Evolutionary conservation across 2,329 filamentous ascomycete species (phyloP), one percentile per base, ranked within the genome.

Genomic region (Colletotrichum sublineola): DNA sequence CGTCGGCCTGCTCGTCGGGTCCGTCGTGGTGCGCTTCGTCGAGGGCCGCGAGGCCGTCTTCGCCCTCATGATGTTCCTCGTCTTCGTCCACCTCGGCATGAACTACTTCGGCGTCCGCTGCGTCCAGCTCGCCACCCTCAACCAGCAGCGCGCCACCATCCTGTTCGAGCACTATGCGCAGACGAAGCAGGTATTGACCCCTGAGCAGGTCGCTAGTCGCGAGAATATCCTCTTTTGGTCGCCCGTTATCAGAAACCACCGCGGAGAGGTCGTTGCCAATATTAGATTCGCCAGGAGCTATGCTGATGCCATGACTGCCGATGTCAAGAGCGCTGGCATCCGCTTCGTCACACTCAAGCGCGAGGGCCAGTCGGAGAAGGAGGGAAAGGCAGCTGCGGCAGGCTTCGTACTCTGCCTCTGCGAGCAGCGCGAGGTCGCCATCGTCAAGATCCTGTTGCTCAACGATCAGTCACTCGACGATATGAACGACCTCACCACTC

Each of bases 71-170:
- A 82, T 95, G 0, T 74, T 89, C 3, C 88, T 98, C 29, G 88
- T 98, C 20, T 84, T 89, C 15, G 84, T 93, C 8, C 96, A 98
- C 81, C 87, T 98, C 8, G 89, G 87, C 78, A 95, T 93, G 77
- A 98, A 98, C 81, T 96, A 97, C 81, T 87, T 90, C 44, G 96
- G 95, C 53, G 96, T 99, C 6, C 88, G 92, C 74, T 88, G 93
- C 61, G 95, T 99, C 20, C 91, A 90, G 79, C 94, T 98, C 91
- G 89, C 89, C 50, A 94, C 90, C 8, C 86, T 98, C 46, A 98
- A 97, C 82, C 88, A 94, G 31, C 95, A 98, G 81, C 89, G 96
- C 46, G 93, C 95, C 1, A 94, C 92, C 60, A 90, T 98, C 29
- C 85, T 97, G 1, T 91, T 95, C 76, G 87, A 89, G 52, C 84